phyloP scores from a whole-genome alignment of 2,329 filamentous ascomycete genomes.

The Gaeumannomyces sp. region DNA sequence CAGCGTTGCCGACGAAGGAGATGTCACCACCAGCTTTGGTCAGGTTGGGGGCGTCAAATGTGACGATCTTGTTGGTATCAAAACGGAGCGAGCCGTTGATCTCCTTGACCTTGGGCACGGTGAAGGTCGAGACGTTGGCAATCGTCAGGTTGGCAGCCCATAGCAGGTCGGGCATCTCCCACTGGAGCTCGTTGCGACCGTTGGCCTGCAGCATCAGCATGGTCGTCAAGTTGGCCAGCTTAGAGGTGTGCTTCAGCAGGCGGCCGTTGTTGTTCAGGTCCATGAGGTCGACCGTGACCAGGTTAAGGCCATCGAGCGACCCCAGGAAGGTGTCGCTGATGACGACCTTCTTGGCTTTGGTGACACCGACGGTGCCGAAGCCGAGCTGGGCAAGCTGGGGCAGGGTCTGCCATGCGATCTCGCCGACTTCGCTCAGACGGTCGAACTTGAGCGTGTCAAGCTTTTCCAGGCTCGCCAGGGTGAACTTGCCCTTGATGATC shows the following conservation, averaged over 20 bases:
- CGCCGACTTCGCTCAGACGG: slow-evolving; percentile 56
- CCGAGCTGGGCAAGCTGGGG: slow-evolving; percentile 47
- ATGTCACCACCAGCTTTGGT: slow-evolving; percentile 56
- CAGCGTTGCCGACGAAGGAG: slow-evolving; percentile 57
- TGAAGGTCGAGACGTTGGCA: slow-evolving; percentile 70
- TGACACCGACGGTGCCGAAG: slow-evolving; percentile 46
- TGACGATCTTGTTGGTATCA: slow-evolving; percentile 67
- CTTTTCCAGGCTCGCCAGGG: slow-evolving; percentile 59
- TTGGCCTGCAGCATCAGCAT: slow-evolving; percentile 74
- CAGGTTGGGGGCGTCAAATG: slow-evolving; percentile 62
- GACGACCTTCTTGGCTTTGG: slow-evolving; percentile 58
- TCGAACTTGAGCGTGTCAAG: slow-evolving; percentile 64
- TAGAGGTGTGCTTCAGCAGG: slow-evolving; percentile 68
- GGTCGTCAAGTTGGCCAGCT: slow-evolving; percentile 68
- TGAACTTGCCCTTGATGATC: slow-evolving; percentile 64
- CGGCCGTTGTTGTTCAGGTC: slow-evolving; percentile 87
- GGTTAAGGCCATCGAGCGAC: slow-evolving; percentile 73
- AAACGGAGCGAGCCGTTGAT: slow-evolving; percentile 80
- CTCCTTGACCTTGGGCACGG: slow-evolving; percentile 62
- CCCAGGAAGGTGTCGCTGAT: slow-evolving; percentile 84
- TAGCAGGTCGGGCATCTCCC: slow-evolving; percentile 72
- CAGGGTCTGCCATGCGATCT: slow-evolving; percentile 67
- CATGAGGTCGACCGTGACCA: slow-evolving; percentile 65
- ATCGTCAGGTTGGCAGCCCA: slow-evolving; percentile 77
- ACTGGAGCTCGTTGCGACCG: slow-evolving; percentile 55